phyloP scores from a whole-genome alignment of 352 stramenopile species.

The Chloridella minuta region DNA sequence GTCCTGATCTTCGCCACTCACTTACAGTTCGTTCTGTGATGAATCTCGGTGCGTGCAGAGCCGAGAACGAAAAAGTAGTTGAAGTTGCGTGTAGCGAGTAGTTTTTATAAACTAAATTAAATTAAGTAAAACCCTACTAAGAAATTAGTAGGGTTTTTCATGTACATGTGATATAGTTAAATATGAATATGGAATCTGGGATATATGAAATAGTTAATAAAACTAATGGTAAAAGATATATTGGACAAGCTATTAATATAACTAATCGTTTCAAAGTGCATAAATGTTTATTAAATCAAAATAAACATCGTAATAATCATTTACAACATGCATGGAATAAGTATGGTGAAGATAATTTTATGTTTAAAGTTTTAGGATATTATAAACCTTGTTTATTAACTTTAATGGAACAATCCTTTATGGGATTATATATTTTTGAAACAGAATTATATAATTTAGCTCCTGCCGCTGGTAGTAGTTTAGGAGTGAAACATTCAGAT shows the following conservation, averaged over 20 bases:
- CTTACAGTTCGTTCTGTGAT: no score
- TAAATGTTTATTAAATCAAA: conserved; percentile 7
- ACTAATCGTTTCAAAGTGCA: background rate
- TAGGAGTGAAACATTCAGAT: background rate
- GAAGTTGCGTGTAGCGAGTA: no score
- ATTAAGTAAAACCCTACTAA: no score
- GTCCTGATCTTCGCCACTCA: no score
- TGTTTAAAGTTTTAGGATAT: conserved; percentile 2
- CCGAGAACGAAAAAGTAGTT: no score
- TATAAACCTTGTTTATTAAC: no score
- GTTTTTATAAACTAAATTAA: no score
- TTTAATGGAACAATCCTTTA: no score
- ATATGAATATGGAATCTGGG: background rate
- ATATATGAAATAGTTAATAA: conserved; percentile 11
- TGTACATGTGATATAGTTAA: no score
- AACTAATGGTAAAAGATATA: background rate
- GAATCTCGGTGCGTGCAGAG: no score
- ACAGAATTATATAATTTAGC: background rate
- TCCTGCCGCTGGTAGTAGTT: conserved; percentile 8
- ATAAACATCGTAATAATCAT: conserved; percentile 11
- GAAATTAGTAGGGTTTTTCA: no score
- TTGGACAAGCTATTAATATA: background rate
- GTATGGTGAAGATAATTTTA: conserved; percentile 11
- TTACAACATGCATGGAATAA: conserved; percentile 1
- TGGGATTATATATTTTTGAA: no score